Base-by-base conservation (phyloP, 441 rosid genomes). In the Mallotus japonicus region DNA sequence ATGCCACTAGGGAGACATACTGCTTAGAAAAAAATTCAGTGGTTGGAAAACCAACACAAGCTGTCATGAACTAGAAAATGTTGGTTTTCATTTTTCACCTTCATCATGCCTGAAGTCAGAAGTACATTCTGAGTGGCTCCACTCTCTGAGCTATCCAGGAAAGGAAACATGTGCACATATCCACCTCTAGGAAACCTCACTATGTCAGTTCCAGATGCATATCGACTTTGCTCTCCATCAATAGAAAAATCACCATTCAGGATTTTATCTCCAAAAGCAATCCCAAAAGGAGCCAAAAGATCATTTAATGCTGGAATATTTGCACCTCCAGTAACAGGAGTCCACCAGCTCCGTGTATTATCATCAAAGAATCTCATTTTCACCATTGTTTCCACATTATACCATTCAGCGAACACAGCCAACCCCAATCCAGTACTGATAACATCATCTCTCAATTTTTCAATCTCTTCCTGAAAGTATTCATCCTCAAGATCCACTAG, bases 281-380 rank as follows among this genome's bases (percentile, higher is more conserved):
- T 91, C 73, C 98, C 98, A 79, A 95, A 95, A n/a, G 99, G 89
- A 19, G 96, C 89, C 83, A 95, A 85, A 73, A 95, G 98, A 80
- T 89, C 91, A 83, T 95, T 95, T 73, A 95, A 73, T 60, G 98
- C 99, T 0, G 99, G 99, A 71, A 95, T 77, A 84, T 95, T 95
- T 64, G 99, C 95, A 70, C 99, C 99, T 78, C 99, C 99, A 54
- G 99, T 95, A 76, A 93, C 88, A 60, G 99, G 99, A 73, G 98
- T 95, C 99, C 99, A 95, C 99, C 97, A 91, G 77, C 99, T 95
- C 63, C 98, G 82, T 0, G 99, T 93, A 82, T 95, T 93, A 79
- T 95, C 99, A 78, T 95, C 99, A 5, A 95, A 95, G 84, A 95
- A 95, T 82, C 99, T 89, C 99, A 95, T 95, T 79, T 95, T 95